Percentiles rank a stretch among this genome's conserved stretches.
phyloP scores from a whole-genome alignment of 1,284 basidiomycete genomes.

The Mrakiaceae sp. region DNA sequence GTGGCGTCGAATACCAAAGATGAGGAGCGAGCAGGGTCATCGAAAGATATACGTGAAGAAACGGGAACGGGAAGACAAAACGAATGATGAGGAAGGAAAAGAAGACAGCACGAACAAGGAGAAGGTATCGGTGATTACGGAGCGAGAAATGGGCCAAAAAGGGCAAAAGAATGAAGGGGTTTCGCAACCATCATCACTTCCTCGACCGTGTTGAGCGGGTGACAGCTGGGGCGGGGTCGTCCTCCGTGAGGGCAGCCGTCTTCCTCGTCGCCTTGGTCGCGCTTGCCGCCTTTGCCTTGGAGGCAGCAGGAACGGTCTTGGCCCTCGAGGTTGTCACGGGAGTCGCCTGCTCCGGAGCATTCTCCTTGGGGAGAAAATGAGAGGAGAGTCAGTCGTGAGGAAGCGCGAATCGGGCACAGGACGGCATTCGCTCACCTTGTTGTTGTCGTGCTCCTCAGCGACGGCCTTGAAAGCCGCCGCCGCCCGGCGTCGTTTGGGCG shows the following conservation, averaged over 20 bases:
- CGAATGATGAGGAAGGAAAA: not conserved
- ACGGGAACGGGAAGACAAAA: not conserved
- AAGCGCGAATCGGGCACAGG: not conserved
- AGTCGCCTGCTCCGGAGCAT: not conserved
- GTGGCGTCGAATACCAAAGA: not conserved
- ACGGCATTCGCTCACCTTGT: not conserved
- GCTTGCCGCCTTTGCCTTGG: not conserved
- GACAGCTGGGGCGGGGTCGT: not conserved
- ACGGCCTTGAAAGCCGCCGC: not conserved
- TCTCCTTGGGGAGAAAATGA: not conserved
- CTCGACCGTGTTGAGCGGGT: conserved; percentile 1
- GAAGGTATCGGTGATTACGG: not conserved
- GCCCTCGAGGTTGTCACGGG: not conserved
- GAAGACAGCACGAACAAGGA: not conserved
- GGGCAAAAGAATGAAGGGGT: too few relatives aligned
- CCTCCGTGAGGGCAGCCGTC: not conserved
- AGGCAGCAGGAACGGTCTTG: not conserved
- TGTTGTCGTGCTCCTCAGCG: not conserved
- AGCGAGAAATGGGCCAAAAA: not conserved
- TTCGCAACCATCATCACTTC: not conserved
- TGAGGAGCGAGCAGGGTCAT: not conserved
- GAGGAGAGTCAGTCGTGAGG: not conserved
- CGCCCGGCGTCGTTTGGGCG: too few relatives aligned
- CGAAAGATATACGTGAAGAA: not conserved
- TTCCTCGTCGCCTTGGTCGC: not conserved